phyloP scores from a whole-genome alignment of 257 asterid genomes.

The Gentiana dahurica region DNA sequence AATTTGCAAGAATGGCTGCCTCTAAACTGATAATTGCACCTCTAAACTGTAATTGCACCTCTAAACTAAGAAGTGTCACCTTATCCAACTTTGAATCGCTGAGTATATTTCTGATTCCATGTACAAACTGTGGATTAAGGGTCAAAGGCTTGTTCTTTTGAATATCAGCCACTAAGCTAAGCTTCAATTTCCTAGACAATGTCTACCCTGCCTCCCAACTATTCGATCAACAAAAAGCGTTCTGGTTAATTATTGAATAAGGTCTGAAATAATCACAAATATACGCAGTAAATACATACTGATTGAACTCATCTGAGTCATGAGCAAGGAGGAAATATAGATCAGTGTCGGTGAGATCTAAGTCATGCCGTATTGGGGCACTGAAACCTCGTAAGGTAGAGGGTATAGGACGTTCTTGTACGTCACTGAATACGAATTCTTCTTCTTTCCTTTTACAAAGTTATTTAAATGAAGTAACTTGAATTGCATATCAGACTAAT shows the following conservation, averaged over 20 bases:
- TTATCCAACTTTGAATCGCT: slow-evolving; percentile 54
- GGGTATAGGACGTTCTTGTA: slow-evolving; percentile 53
- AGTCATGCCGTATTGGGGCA: slow-evolving; percentile 67
- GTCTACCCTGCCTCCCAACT: slow-evolving; percentile 90
- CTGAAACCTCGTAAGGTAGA: slow-evolving; percentile 73
- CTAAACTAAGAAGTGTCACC: slow-evolving; percentile 21
- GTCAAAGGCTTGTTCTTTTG: slow-evolving; percentile 55
- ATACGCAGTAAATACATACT: slow-evolving; percentile 26
- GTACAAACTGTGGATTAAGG: slow-evolving; percentile 58
- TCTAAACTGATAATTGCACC: too few relatives aligned
- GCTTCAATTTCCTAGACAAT: slow-evolving; percentile 70
- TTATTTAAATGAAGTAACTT: too few relatives aligned
- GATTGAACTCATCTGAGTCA: slow-evolving; percentile 80
- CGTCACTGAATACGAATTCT: slow-evolving; percentile 57
- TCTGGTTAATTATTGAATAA: not conserved
- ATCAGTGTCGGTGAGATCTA: slow-evolving; percentile 62
- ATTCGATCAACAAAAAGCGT: slow-evolving; percentile 6
- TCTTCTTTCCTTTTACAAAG: slow-evolving; percentile 34
- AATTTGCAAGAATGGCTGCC: too few relatives aligned
- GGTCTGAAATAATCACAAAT: not conserved
- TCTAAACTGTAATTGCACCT: too few relatives aligned
- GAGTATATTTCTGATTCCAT: slow-evolving; percentile 57
- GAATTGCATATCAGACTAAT: too few relatives aligned
- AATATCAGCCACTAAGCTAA: slow-evolving; percentile 54
- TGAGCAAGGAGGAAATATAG: slow-evolving; percentile 69